phyloP scores from a whole-genome alignment of 108 stramenopile species.

The Discostella pseudostelligera region DNA sequence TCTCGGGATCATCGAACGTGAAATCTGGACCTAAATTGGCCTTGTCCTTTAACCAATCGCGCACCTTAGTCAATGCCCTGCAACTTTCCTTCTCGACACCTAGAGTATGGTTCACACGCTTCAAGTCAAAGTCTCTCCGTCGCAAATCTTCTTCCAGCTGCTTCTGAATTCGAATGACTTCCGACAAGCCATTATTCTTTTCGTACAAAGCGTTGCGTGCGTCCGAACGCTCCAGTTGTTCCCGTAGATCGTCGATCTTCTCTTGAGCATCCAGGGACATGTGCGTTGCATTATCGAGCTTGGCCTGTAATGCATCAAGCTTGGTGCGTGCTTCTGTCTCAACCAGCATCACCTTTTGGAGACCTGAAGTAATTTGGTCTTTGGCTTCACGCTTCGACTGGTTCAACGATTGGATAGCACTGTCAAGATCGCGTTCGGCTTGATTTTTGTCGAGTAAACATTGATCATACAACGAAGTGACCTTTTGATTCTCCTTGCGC shows the following conservation, averaged over 20 bases:
- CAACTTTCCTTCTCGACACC: constrained; percentile 50
- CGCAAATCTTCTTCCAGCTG: constrained; percentile 69
- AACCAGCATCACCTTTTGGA: constrained; percentile 13
- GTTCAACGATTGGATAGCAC: constrained; percentile 33
- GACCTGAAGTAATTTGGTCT: constrained; percentile 21
- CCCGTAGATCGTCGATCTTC: constrained; percentile 47
- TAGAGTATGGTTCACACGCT: constrained; percentile 40
- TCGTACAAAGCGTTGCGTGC: constrained; percentile 65
- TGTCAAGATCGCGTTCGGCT: constrained; percentile 40
- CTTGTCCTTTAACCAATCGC: constrained; percentile 67
- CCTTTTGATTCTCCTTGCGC: constrained; percentile 20
- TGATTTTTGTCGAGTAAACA: constrained; percentile 38
- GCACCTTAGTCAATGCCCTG: constrained; percentile 55
- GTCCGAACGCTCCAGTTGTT: constrained; percentile 48
- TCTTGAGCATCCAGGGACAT: constrained; percentile 29
- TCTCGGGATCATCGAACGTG: constrained; percentile 53
- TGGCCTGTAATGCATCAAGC: constrained; percentile 15
- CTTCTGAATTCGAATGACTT: constrained; percentile 62
- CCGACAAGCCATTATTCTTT: constrained; percentile 64
- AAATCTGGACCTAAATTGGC: constrained; percentile 56
- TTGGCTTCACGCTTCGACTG: constrained; percentile 25
- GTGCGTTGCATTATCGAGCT: constrained; percentile 2
- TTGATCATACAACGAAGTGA: constrained; percentile 19
- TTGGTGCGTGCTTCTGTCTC: constrained; percentile 10
- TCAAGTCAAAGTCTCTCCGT: constrained; percentile 59